Base-by-base conservation (phyloP, 1,284 basidiomycete genomes). In the Melampsora medusae region DNA sequence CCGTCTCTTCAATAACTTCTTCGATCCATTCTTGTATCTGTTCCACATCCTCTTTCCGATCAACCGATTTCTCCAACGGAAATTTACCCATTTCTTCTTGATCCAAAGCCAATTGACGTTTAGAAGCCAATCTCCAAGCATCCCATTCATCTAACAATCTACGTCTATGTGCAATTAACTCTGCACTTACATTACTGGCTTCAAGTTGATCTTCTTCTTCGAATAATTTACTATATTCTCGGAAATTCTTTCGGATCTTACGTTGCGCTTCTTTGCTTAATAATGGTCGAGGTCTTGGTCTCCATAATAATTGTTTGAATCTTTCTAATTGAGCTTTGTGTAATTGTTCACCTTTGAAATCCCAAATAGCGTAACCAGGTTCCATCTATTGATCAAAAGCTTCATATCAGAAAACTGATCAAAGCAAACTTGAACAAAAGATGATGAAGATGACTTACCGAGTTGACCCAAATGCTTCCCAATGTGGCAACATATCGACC, bases 281-380 rank as follows among this genome's bases (percentile, higher is more conserved):
- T 72, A 99, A 85, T 6, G 93, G 91, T 46, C 89, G 88, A 4
- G 97, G 94, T 31, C 97, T 90, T 53, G 96, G 95, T 49, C 97
- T 90, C 97, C 97, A 99, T 77, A 98, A 87, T 85, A 99, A 94
- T 84, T 99, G 97, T 86, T 99, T 99, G 88, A 99, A 99, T 78
- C 91, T 90, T 82, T 99, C 97, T 79, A 91, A 87, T 50, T 79
- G 69, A 78, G 94, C 89, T 78, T 91, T 89, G 84, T 95, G 95
- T 81, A 90, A 87, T 62, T 97, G 87, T 84, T 97, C 92, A 33
- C 97, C 97, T 77, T 91, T 91, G 87, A 98, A 98, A 85, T 98
- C 95, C 95, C 96, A 99, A 79, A 99, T 89, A 14, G 90, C 91
- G 83, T 91, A 99, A 59, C 97, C 97, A 79, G 97, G 93, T 84